Evolutionary conservation across 108 stramenopile species (phyloP).

Genomic region (Stephanodiscus minutulus): DNA sequence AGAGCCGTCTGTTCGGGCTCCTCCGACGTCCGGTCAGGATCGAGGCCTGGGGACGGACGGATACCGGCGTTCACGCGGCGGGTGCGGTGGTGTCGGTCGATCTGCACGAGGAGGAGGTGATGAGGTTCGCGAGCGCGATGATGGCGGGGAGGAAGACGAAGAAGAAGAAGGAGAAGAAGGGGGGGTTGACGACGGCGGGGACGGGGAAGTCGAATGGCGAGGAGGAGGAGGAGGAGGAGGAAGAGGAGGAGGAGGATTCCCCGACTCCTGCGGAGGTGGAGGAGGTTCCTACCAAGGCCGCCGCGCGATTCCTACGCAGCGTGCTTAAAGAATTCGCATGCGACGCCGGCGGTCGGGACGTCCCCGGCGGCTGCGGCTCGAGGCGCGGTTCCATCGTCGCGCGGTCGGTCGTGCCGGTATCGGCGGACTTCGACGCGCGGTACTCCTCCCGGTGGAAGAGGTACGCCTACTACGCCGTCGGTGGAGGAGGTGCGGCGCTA

Average conservation of each 20-base stretch:
- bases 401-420: slow-evolving; percentile 18
- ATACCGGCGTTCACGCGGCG: slow-evolving; percentile 30
- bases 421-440: slow-evolving; percentile 32
- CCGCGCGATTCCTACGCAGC: neutral
- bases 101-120: slow-evolving; percentile 20
- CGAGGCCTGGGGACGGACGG: slow-evolving; percentile 36
- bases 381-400: slow-evolving; percentile 31
- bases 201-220: no score
- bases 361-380: neutral
- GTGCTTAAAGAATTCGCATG: slow-evolving; percentile 28
- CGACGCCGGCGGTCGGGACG: slow-evolving; percentile 14
- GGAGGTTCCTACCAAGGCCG: neutral
- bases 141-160: no score
- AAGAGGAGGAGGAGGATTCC: neutral
- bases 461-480: slow-evolving; percentile 28
- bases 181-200: no score
- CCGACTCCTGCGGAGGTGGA: neutral
- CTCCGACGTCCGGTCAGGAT: slow-evolving; percentile 20
- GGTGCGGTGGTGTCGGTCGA: slow-evolving; percentile 31
- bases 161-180: no score
- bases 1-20: no score
- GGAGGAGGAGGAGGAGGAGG: no score
- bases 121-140: neutral
- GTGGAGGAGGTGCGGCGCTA: neutral
- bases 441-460: slow-evolving; percentile 40